Base-by-base conservation (phyloP, 2,329 filamentous ascomycete species). In the Trichophyton schoenleinii region DNA sequence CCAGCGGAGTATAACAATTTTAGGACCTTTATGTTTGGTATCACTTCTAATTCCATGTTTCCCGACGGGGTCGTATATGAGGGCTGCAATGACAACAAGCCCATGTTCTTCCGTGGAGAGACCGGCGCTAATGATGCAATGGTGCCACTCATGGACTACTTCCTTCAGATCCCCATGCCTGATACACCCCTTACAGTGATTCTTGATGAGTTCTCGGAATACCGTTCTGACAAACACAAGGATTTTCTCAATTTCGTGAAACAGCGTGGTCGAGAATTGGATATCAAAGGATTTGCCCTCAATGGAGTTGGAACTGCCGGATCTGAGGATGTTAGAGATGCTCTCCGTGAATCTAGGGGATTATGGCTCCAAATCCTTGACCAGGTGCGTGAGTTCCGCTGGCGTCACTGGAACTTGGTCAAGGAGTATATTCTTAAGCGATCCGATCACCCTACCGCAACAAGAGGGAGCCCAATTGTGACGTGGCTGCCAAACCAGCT, bases 401-500 rank as follows among this genome's bases (percentile, higher is more conserved):
- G 49, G 49, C 49, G 49, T 5, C 49, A 53, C 49, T 53, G 49
- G 49, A 22, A 22, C 22, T 31, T 53, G 25, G 49, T 53, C 13
- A 53, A 53, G 49, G 49, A 53, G 49, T 53, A 53, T 25, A 53
- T 53, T 4, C 49, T 53, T 31, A 53, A 53, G 15, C 49, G 49
- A 20, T 53, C 49, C 31, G 49, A 53, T 7, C 49, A 53, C 34
- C 49, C 49, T 34, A 53, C 49, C n/a, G 49, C 49, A 22, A 53
- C 49, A n/a, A 25, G 49, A 15, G 49, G 49, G 1, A 53, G 49
- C 49, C 49, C 49, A 15, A 53, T 53, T 4, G 49, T 53, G 18
- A 53, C 49, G 70, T 79, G 77, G 77, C 69, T 79, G 42, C 77
- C 77, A 0, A 79, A 79, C 60, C 77, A 79, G 63, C 68, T 79